phyloP scores from a whole-genome alignment of 1,284 basidiomycete species.

The Takashimella koratensis region DNA sequence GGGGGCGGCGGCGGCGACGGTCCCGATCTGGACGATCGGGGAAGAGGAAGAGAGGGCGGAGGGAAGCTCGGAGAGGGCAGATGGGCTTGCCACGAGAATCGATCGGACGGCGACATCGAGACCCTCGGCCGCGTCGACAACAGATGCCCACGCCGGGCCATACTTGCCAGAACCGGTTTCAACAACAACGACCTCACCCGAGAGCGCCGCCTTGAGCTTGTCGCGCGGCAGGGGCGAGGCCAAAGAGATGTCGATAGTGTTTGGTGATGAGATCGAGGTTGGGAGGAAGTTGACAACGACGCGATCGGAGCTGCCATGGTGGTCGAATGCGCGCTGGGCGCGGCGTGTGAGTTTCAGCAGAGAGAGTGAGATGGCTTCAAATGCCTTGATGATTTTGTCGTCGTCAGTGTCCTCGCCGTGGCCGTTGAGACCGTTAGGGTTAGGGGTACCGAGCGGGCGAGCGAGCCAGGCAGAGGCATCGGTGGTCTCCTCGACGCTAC shows the following conservation, averaged over 20 bases:
- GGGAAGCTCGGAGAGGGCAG: conserved; percentile 41
- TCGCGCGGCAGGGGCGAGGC: conserved; percentile 64
- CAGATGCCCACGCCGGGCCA: conserved; percentile 58
- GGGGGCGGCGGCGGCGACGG: conserved; percentile 24
- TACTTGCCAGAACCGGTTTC: conserved; percentile 82
- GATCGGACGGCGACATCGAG: conserved; percentile 36
- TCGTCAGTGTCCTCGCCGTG: conserved; percentile 10
- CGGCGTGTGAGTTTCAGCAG: conserved; percentile 63
- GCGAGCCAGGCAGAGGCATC: conserved; percentile 53
- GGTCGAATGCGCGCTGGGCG: conserved; percentile 55
- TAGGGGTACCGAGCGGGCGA: conserved; percentile 3
- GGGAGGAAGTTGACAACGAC: conserved; percentile 69
- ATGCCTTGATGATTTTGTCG: conserved; percentile 54
- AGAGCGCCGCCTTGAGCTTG: conserved; percentile 62
- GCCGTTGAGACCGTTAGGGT: conserved; percentile 1
- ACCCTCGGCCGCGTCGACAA: conserved; percentile 42
- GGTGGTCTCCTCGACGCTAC: conserved; percentile 54
- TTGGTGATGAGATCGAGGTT: conserved; percentile 53
- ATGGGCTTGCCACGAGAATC: conserved; percentile 42
- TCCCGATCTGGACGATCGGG: conserved; percentile 36
- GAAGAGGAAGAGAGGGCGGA: conserved; percentile 33
- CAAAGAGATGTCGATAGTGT: conserved; percentile 65
- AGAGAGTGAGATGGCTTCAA: conserved; percentile 61
- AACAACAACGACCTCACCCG: conserved; percentile 69
- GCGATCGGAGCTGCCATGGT: conserved; percentile 55